Percentiles rank a stretch among this genome's conserved stretches.
Evolutionary conservation across 306 rosid species (phyloP).

Genomic region (Quercus aquifolioides): DNA sequence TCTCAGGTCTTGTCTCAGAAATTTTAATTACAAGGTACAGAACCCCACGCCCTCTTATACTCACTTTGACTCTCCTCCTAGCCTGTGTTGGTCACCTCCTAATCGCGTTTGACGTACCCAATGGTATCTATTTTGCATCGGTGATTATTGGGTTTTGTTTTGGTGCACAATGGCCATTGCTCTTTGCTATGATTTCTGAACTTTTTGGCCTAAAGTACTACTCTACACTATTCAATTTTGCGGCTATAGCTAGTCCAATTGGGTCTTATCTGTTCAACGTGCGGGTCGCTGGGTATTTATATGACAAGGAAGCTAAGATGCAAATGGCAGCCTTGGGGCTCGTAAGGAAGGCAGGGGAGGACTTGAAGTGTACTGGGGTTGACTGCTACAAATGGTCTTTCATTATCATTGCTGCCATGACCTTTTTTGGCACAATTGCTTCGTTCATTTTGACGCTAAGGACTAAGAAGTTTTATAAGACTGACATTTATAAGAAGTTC

Average conservation of each 20-base stretch:
- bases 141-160: constrained; percentile 31
- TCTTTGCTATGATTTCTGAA: constrained; percentile 34
- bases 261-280: constrained; percentile 37
- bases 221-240: constrained; percentile 33
- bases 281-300: constrained; percentile 31
- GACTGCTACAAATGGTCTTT: constrained; percentile 33
- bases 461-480: constrained; percentile 31
- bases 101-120: constrained; percentile 36
- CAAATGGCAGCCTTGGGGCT: constrained; percentile 28
- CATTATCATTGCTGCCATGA: constrained; percentile 18
- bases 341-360: constrained; percentile 27
- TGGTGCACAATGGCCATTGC: constrained; percentile 34
- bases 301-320: constrained; percentile 31
- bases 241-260: constrained; percentile 27
- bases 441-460: constrained; percentile 27
- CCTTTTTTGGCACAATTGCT: constrained; percentile 25
- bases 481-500: constrained; percentile 30
- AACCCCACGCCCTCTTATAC: constrained; percentile 47
- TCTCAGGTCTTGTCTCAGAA: constrained; percentile 45
- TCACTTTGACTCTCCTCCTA: constrained; percentile 38
- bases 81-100: constrained; percentile 55
- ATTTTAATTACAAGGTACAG: constrained; percentile 29
- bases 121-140: constrained; percentile 43
- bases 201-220: constrained; percentile 40
- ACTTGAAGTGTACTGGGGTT: constrained; percentile 23